These are phyloP conservation scores for Leucogyrophana mollusca DNA, from an alignment of 768 basidiomycete species.

Conservation along the genomic window DNA sequence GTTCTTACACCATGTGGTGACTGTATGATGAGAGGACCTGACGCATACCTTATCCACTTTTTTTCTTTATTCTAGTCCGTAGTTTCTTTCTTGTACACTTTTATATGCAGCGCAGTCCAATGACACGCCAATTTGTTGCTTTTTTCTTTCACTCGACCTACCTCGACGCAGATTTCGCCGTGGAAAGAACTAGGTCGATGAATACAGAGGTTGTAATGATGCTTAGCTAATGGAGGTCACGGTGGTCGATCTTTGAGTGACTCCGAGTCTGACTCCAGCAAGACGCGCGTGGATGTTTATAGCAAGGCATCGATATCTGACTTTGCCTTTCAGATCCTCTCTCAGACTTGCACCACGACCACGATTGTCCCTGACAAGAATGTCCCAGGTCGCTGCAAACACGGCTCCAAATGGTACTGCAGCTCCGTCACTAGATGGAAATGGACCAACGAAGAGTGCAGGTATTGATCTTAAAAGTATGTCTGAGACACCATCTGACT, in stretches of 20 bases:
- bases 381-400: conserved; percentile 8
- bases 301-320: conserved; percentile 18
- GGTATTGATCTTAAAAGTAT: conserved; percentile 33
- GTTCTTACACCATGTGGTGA: too few species aligned
- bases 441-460: conserved; percentile 36
- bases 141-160: too few species aligned
- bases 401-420: conserved; percentile 2
- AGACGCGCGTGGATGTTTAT: conserved; percentile 18
- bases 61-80: too few species aligned
- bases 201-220: too few species aligned
- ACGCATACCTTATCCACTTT: too few species aligned
- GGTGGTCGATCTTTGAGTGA: not conserved
- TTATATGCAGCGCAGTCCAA: too few species aligned
- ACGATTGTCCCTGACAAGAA: not conserved
- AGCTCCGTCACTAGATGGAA: not conserved
- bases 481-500: not conserved
- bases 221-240: not conserved
- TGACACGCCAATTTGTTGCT: too few species aligned
- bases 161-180: too few species aligned
- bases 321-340: not conserved
- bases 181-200: too few species aligned
- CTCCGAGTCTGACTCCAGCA: conserved; percentile 5
- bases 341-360: not conserved
- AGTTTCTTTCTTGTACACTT: too few species aligned
- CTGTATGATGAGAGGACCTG: too few species aligned